These are phyloP conservation scores for Metarhizium guizhouense DNA, from an alignment of 2,329 filamentous ascomycete species.

Conservation along the genomic window DNA sequence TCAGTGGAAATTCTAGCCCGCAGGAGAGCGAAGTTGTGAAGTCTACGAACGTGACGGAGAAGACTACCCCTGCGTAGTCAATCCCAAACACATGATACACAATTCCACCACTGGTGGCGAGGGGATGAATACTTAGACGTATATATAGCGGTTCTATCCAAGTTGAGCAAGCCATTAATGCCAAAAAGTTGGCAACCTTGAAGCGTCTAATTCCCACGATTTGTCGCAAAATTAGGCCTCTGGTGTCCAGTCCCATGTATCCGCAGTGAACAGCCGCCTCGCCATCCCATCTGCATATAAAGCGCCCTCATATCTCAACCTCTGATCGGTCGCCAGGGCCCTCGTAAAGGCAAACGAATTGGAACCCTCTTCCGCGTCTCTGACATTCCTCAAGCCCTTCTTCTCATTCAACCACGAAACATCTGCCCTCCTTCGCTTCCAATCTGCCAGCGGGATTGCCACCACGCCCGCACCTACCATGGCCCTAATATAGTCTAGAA, in stretches of 20 bases:
- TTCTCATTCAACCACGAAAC: constrained; percentile 30
- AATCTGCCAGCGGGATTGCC: constrained; percentile 33
- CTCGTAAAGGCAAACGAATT: constrained; percentile 40
- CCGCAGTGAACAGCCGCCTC: constrained; percentile 44
- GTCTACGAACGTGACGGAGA: constrained; percentile 17
- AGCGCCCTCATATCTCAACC: constrained; percentile 38
- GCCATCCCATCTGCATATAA: constrained; percentile 43
- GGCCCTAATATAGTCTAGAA: constrained; percentile 55
- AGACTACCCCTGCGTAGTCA: constrained; percentile 13
- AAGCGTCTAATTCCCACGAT: neutral
- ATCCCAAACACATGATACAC: neutral
- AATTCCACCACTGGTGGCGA: neutral
- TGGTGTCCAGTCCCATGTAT: constrained; percentile 52
- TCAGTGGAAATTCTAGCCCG: constrained; percentile 18
- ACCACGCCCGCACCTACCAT: constrained; percentile 41
- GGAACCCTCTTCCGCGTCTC: constrained; percentile 1
- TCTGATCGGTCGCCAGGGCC: constrained; percentile 38
- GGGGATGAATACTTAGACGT: neutral
- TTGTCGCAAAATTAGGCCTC: constrained; percentile 22
- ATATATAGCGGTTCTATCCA: neutral
- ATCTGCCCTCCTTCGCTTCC: constrained; percentile 32
- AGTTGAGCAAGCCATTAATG: neutral
- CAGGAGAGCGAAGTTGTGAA: constrained; percentile 12
- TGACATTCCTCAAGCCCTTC: neutral
- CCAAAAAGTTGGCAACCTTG: neutral